These are phyloP conservation scores for Termitomyces sp. DNA, from an alignment of 1,284 basidiomycete species.

Conservation along the genomic window DNA sequence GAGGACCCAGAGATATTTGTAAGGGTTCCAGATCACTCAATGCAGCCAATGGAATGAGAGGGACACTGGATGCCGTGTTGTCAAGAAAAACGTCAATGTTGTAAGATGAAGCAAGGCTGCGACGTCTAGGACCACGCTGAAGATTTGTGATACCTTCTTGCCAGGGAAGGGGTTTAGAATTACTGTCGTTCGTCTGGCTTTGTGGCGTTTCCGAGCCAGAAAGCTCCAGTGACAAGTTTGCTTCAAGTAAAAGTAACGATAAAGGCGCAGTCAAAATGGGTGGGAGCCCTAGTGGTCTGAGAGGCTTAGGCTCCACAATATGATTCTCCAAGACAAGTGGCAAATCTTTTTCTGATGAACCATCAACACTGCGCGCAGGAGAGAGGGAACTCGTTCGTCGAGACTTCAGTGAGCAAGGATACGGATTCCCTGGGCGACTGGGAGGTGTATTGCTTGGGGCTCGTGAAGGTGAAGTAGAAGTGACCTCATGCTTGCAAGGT, in stretches of 20 bases:
- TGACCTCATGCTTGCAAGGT: background rate
- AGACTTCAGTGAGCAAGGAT: background rate
- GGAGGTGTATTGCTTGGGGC: background rate
- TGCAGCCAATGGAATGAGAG: slow-evolving; percentile 2
- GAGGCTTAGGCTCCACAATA: background rate
- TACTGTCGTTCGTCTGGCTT: background rate
- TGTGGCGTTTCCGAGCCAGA: slow-evolving; percentile 1
- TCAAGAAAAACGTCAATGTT: slow-evolving; percentile 8
- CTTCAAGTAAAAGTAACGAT: background rate
- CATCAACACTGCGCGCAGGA: background rate
- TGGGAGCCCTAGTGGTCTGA: background rate
- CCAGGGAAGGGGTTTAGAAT: background rate
- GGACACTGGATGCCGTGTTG: background rate
- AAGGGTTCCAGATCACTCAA: background rate
- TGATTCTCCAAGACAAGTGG: background rate
- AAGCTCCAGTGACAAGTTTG: background rate
- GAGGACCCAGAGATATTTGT: slow-evolving; percentile 9
- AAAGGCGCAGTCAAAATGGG: background rate
- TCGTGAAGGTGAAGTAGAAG: background rate
- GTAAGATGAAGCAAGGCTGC: background rate
- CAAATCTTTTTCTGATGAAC: background rate
- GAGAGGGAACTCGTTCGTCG: background rate
- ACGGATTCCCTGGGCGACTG: slow-evolving; percentile 1
- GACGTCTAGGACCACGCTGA: background rate
- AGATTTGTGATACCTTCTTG: background rate